These are phyloP conservation scores for Populus tremula DNA, from an alignment of 345 rosid species.

Conservation along the genomic window DNA sequence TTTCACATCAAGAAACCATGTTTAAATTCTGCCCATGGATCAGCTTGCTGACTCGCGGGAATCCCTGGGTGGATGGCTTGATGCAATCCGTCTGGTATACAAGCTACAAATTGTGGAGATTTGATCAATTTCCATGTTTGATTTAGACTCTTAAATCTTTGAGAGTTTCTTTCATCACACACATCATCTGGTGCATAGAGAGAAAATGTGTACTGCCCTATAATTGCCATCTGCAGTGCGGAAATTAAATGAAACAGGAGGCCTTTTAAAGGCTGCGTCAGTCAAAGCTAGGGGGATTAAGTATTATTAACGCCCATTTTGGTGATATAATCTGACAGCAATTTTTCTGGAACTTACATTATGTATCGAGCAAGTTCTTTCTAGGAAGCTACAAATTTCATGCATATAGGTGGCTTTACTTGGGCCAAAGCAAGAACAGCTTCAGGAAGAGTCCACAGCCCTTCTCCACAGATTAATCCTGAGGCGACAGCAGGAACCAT, in stretches of 20 bases:
- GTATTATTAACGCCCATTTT: too few relatives aligned
- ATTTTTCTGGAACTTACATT: not conserved
- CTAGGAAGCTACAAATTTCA: conserved; percentile 64
- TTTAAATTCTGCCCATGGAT: conserved; percentile 7
- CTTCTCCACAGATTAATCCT: conserved; percentile 90
- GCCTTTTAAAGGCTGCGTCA: too few relatives aligned
- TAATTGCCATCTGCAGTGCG: not conserved
- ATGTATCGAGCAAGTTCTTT: not conserved
- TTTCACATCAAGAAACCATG: not conserved
- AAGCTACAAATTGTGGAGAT: too few relatives aligned
- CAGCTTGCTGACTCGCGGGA: conserved; percentile 99
- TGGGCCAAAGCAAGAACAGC: conserved; percentile 81
- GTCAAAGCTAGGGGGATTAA: too few relatives aligned
- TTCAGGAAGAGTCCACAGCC: conserved; percentile 82
- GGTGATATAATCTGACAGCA: too few relatives aligned
- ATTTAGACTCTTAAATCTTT: too few relatives aligned
- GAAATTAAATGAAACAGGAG: too few relatives aligned
- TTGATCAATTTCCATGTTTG: too few relatives aligned
- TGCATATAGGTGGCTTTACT: conserved; percentile 79
- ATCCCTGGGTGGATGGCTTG: conserved; percentile 92
- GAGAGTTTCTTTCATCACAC: too few relatives aligned
- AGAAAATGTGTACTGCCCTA: not conserved
- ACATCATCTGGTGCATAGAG: too few relatives aligned
- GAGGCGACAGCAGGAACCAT: conserved; percentile 93
- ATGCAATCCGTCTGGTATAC: conserved; percentile 85